Evolutionary conservation across 1,284 basidiomycete species (phyloP).

Genomic region (Cryptococcus wingfieldii): DNA sequence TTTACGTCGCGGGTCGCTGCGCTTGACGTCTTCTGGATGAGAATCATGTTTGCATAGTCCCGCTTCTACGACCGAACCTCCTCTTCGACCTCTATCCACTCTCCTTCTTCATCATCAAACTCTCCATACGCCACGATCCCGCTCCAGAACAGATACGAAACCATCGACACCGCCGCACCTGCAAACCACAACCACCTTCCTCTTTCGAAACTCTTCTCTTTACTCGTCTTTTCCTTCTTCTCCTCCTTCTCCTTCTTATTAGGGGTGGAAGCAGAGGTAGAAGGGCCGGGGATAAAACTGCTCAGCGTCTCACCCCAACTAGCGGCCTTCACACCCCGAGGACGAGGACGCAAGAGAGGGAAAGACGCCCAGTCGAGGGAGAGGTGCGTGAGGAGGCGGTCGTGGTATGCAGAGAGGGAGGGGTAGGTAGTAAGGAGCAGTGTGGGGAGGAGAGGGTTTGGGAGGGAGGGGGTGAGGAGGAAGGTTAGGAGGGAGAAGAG

Average conservation of each 20-base stretch:
- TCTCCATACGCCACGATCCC: constrained; percentile 32
- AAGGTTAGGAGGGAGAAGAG: constrained; percentile 47
- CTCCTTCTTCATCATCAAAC: constrained; percentile 18
- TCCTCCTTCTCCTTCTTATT: constrained; percentile 14
- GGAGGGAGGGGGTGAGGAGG: constrained; percentile 40
- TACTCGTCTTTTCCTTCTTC: constrained; percentile 14
- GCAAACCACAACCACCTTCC: constrained; percentile 42
- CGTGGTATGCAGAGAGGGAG: constrained; percentile 34
- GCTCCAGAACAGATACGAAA: constrained; percentile 35
- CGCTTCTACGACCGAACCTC: neutral
- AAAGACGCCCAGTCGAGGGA: constrained; percentile 12
- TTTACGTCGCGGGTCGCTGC: no score
- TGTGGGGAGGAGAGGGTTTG: constrained; percentile 41
- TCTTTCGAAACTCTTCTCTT: constrained; percentile 29
- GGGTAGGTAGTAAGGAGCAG: constrained; percentile 37
- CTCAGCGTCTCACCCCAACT: neutral
- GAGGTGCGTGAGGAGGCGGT: constrained; percentile 23
- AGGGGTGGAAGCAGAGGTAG: neutral
- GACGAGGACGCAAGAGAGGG: neutral
- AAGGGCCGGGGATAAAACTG: neutral
- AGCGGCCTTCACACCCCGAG: neutral
- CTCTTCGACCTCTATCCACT: constrained; percentile 4
- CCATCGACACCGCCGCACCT: constrained; percentile 30
- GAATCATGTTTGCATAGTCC: no score
- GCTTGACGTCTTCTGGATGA: no score